phyloP scores from a whole-genome alignment of 1,284 basidiomycete species.

The Ceratobasidium sp. region DNA sequence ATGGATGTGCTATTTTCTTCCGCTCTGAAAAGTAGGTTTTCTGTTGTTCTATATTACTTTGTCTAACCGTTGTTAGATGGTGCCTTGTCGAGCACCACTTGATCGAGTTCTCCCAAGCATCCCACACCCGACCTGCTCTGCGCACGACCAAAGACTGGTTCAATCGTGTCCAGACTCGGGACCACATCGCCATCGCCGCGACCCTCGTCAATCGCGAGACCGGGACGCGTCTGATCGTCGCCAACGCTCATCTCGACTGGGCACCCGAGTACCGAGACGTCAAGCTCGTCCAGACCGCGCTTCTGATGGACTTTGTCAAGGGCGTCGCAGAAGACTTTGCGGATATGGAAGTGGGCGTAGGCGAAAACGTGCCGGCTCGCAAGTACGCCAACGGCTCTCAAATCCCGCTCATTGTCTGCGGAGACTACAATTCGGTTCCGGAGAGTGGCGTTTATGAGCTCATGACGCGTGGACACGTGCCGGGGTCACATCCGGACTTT shows the following conservation, averaged over 20 bases:
- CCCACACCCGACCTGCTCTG: conserved; percentile 93
- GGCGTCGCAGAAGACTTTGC: conserved; percentile 88
- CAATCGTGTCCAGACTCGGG: conserved; percentile 95
- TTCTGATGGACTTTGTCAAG: conserved; percentile 92
- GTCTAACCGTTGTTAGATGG: conserved; percentile 58
- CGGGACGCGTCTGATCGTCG: conserved; percentile 86
- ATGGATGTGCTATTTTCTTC: conserved; percentile 98
- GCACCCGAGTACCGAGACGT: conserved; percentile 93
- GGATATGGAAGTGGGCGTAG: conserved; percentile 48
- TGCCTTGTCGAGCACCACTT: conserved; percentile 93
- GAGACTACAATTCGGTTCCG: conserved; percentile 94
- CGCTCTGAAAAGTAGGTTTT: conserved; percentile 71
- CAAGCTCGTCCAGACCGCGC: conserved; percentile 94
- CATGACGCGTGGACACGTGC: conserved; percentile 74
- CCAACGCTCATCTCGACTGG: conserved; percentile 95
- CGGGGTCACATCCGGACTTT: conserved; percentile 89
- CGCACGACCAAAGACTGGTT: conserved; percentile 99
- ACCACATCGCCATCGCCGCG: conserved; percentile 91
- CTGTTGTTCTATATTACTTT: background rate
- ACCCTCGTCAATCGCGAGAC: conserved; percentile 87
- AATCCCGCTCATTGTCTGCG: conserved; percentile 91
- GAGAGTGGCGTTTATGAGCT: conserved; percentile 93
- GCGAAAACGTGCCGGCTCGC: conserved; percentile 44
- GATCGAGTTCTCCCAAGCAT: conserved; percentile 93
- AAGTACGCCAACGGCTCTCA: conserved; percentile 81